Evolutionary conservation across 2,329 filamentous ascomycete genomes (phyloP), one percentile per base, ranked within the genome.

Genomic region (Ophiostoma tasmaniense): DNA sequence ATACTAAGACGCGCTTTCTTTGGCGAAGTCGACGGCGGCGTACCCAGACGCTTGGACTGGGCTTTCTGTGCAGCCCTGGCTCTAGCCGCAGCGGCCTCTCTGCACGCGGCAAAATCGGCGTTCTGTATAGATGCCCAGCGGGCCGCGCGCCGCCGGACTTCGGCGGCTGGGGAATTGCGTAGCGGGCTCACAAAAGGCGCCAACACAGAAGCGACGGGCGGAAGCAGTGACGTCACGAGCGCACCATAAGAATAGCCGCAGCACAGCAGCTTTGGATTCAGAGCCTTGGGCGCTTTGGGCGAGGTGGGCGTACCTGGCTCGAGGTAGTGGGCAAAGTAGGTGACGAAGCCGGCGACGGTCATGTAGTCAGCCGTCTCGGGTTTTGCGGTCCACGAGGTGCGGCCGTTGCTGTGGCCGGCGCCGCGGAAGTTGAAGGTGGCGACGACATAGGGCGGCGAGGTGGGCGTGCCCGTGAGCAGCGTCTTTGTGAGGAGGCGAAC

Each of bases 391-490:
- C 94, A 99, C 30, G 91, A 94, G 0, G 93, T 97, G 66, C 85
- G 85, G 5, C 93, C 93, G 68, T 66, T 45, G 20, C 61, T 68
- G 11, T 68, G 69, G 1, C 68, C 70, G 14, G 68, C 78, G 67
- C 80, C 93, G 90, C 93, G 86, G 77, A 98, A 97, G 76, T 98
- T 97, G 78, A 98, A 97, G 0, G 92, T 96, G 8, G 85, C 89
- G 2, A 97, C 90, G 1, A 96, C 77, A 74, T 87, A 96, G 1
- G 83, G 79, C 10, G 50, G 5, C 20, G n/a, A n/a, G 11, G 30
- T 20, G 20, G 8, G 30, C 55, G 35, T 33, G 42, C 67, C 37
- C 4, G 83, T 80, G n/a, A 96, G 77, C 64, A 96, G 81, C 70
- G 89, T 84, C 1, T 81, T 80, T 0, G 85, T 87, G 2, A 90